These are phyloP conservation scores for Phytophthora cryptogea DNA, from an alignment of 352 stramenopile species.

Conservation along the genomic window DNA sequence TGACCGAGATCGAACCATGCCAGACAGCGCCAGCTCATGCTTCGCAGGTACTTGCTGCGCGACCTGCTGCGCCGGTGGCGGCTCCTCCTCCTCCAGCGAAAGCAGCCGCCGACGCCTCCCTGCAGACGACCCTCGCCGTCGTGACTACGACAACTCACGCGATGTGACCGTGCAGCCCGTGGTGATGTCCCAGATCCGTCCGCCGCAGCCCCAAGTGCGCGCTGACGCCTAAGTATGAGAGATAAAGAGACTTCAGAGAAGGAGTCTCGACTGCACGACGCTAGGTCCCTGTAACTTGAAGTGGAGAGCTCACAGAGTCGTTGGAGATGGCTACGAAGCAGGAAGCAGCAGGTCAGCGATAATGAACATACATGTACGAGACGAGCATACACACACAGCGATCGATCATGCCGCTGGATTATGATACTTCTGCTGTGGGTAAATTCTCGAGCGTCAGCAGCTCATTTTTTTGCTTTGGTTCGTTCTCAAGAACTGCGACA, in stretches of 20 bases:
- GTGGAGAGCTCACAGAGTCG: neutral
- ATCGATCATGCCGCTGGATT: constrained; percentile 7
- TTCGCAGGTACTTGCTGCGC: constrained; percentile 26
- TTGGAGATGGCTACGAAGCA: constrained; percentile 7
- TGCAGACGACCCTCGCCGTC: constrained; percentile 27
- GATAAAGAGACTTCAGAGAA: neutral
- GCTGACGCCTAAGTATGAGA: constrained; percentile 1
- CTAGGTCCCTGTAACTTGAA: constrained; percentile 11
- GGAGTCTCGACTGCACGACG: neutral
- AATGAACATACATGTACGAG: constrained; percentile 19
- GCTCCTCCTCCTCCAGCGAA: constrained; percentile 11
- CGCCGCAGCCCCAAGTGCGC: constrained; percentile 26
- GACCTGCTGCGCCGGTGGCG: constrained; percentile 17
- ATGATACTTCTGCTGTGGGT: constrained; percentile 18
- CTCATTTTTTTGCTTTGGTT: constrained; percentile 13
- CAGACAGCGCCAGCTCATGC: constrained; percentile 22
- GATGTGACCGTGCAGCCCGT: constrained; percentile 36
- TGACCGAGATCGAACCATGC: constrained; percentile 21
- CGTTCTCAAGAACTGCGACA: constrained; percentile 20
- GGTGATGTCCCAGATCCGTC: constrained; percentile 34
- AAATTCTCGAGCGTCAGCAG: constrained; percentile 13
- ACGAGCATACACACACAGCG: neutral
- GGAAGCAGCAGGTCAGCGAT: constrained; percentile 13
- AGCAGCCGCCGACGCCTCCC: constrained; percentile 20
- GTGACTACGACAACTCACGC: constrained; percentile 26